Evolutionary conservation across 805 yeast species (phyloP).

Genomic region (Wickerhamiella occidentalis): DNA sequence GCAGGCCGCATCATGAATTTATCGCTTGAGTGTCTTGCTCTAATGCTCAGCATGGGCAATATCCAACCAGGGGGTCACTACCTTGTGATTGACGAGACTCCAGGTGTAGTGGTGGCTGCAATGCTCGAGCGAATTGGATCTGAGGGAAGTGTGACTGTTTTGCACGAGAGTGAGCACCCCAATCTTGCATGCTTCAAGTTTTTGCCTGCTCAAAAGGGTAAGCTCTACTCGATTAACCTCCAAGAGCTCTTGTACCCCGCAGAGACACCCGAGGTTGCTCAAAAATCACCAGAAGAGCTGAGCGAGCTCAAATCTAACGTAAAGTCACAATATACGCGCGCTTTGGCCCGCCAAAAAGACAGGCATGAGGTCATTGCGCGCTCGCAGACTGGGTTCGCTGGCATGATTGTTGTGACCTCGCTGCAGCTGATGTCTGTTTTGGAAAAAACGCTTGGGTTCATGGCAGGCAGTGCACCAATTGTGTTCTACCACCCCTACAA

Average conservation of each 20-base stretch:
- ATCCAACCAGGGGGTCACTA: conserved; percentile 84
- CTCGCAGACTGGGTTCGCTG: conserved; percentile 53
- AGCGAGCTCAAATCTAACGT: conserved; percentile 45
- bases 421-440: conserved; percentile 56
- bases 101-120: conserved; percentile 76
- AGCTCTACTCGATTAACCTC: conserved; percentile 61
- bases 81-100: conserved; percentile 84
- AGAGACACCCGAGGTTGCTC: conserved; percentile 36
- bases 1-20: conserved; percentile 59
- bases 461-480: conserved; percentile 80
- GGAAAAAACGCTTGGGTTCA: conserved; percentile 45
- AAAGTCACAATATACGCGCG: conserved; percentile 54
- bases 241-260: conserved; percentile 78
- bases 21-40: conserved; percentile 74
- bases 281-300: conserved; percentile 39
- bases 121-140: conserved; percentile 81
- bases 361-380: conserved; percentile 31
- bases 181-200: conserved; percentile 59
- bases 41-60: conserved; percentile 65
- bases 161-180: conserved; percentile 91
- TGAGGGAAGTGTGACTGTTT: conserved; percentile 53
- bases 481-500: conserved; percentile 73
- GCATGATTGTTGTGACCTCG: conserved; percentile 58
- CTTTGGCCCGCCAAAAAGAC: conserved; percentile 41
- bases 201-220: conserved; percentile 45